Evolutionary conservation across 2,329 filamentous ascomycete genomes (phyloP).

Genomic region (Xylariomycetidae sp.): DNA sequence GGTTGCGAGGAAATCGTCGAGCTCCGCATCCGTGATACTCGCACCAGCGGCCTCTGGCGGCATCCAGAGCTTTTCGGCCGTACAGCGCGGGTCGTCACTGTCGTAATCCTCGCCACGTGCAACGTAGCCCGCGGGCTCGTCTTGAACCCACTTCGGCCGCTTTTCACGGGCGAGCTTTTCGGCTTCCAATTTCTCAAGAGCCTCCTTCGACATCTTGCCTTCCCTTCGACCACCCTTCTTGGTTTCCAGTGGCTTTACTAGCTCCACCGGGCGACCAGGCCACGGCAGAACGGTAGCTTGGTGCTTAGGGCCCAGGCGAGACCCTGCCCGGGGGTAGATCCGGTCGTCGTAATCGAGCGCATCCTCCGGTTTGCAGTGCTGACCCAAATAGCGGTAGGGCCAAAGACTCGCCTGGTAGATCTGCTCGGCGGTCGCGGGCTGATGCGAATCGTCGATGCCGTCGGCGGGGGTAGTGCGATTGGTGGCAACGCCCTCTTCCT

Average conservation of each 20-base stretch:
- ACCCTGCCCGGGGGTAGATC: slow-evolving; percentile 93
- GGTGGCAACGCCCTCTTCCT: slow-evolving; percentile 62
- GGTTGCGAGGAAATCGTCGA: slow-evolving; percentile 71
- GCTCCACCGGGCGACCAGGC: slow-evolving; percentile 81
- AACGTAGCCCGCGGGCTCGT: slow-evolving; percentile 82
- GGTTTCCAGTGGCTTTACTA: slow-evolving; percentile 80
- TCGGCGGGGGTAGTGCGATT: slow-evolving; percentile 59
- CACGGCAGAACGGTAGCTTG: slow-evolving; percentile 82
- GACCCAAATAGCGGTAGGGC: slow-evolving; percentile 92
- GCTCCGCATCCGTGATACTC: slow-evolving; percentile 46
- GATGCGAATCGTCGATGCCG: slow-evolving; percentile 49
- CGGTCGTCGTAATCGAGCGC: slow-evolving; percentile 95
- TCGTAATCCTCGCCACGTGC: slow-evolving; percentile 72
- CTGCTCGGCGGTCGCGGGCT: slow-evolving; percentile 71
- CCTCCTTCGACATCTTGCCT: slow-evolving; percentile 72
- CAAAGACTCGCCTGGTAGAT: slow-evolving; percentile 89
- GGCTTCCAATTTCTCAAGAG: slow-evolving; percentile 70
- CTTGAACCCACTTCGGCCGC: slow-evolving; percentile 88
- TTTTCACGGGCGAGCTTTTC: slow-evolving; percentile 74
- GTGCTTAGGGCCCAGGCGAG: slow-evolving; percentile 82
- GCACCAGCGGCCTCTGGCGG: slow-evolving; percentile 54
- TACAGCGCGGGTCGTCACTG: slow-evolving; percentile 67
- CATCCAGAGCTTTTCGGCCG: slow-evolving; percentile 71
- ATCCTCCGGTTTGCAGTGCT: slow-evolving; percentile 93
- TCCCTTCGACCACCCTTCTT: slow-evolving; percentile 80